These are phyloP conservation scores for Hysterium pulicare DNA, from an alignment of 2,329 filamentous ascomycete species.

Conservation along the genomic window DNA sequence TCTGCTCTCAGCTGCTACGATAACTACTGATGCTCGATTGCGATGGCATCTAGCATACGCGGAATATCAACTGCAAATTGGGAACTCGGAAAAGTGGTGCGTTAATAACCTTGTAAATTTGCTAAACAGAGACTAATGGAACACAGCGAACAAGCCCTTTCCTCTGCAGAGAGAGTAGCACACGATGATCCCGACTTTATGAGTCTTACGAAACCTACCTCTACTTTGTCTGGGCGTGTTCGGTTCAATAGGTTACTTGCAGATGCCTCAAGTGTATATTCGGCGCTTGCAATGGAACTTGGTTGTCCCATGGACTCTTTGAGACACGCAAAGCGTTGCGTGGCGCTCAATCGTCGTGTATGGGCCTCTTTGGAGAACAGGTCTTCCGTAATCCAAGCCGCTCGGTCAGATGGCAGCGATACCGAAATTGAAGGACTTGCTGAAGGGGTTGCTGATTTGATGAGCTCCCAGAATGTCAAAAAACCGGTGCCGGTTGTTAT, in stretches of 20 bases:
- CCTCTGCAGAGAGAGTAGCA: conserved; percentile 27
- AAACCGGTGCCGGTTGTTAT: conserved; percentile 32
- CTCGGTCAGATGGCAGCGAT: conserved; percentile 11
- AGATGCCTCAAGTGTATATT: conserved; percentile 62
- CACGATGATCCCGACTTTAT: conserved; percentile 24
- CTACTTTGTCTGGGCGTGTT: conserved; percentile 32
- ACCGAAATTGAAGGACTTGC: conserved; percentile 16
- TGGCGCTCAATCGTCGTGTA: conserved; percentile 48
- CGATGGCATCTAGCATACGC: conserved; percentile 68
- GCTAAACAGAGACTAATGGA: conserved; percentile 11
- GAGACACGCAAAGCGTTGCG: conserved; percentile 47
- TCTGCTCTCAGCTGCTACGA: conserved; percentile 39
- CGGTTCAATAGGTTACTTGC: conserved; percentile 53
- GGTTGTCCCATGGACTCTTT: conserved; percentile 46
- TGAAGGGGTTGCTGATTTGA: conserved; percentile 20
- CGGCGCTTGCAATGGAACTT: conserved; percentile 60
- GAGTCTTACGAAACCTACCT: conserved; percentile 27
- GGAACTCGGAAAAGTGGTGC: conserved; percentile 60
- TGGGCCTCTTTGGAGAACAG: conserved; percentile 52
- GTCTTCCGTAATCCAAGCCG: conserved; percentile 16
- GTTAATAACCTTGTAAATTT: conserved; percentile 1
- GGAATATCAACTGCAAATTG: conserved; percentile 69
- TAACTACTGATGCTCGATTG: conserved; percentile 47
- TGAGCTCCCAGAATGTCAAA: conserved; percentile 27
- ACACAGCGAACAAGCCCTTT: conserved; percentile 25